Percentiles rank a stretch among this genome's conserved stretches.
phyloP scores from a whole-genome alignment of 2,329 filamentous ascomycete genomes.

The Thelonectria olida region DNA sequence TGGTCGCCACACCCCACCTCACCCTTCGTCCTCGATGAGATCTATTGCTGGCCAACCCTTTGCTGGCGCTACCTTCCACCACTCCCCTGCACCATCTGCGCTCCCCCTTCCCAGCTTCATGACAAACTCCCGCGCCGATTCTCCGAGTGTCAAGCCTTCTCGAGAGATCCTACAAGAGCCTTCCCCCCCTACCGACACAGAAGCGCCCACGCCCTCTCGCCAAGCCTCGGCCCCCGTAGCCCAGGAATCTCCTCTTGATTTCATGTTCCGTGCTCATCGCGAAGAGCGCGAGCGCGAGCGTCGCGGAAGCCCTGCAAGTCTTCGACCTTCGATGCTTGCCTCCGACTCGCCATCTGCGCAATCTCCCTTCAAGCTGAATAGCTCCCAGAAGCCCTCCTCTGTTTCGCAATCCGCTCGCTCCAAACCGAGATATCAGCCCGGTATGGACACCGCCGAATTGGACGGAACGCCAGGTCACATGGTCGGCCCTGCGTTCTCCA shows the following conservation, averaged over 20 bases:
- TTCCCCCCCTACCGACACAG: conserved; percentile 62
- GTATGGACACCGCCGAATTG: conserved; percentile 61
- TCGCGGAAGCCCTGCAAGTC: conserved; percentile 60
- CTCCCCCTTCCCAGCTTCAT: conserved; percentile 90
- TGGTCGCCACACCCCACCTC: conserved; percentile 54
- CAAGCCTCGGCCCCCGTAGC: conserved; percentile 44
- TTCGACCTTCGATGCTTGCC: conserved; percentile 49
- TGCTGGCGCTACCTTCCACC: conserved; percentile 93
- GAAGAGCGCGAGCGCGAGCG: conserved; percentile 75
- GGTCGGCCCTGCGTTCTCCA: conserved; percentile 74
- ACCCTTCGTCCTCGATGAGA: conserved; percentile 54
- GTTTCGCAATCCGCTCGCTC: conserved; percentile 39
- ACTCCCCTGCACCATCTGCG: conserved; percentile 89
- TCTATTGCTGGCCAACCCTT: conserved; percentile 70
- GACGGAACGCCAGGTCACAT: conserved; percentile 65
- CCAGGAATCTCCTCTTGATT: conserved; percentile 81
- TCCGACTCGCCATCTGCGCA: conserved; percentile 63
- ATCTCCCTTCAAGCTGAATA: conserved; percentile 44
- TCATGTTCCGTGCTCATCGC: conserved; percentile 89
- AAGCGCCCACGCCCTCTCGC: conserved; percentile 57
- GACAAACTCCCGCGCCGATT: conserved; percentile 77
- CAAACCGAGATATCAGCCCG: conserved; percentile 31
- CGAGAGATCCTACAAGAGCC: conserved; percentile 52
- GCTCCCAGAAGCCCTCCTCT: conserved; percentile 33
- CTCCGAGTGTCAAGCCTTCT: conserved; percentile 52